Base-by-base conservation (phyloP, 2,329 filamentous ascomycete species). In the Chaetomiaceae sp. region DNA sequence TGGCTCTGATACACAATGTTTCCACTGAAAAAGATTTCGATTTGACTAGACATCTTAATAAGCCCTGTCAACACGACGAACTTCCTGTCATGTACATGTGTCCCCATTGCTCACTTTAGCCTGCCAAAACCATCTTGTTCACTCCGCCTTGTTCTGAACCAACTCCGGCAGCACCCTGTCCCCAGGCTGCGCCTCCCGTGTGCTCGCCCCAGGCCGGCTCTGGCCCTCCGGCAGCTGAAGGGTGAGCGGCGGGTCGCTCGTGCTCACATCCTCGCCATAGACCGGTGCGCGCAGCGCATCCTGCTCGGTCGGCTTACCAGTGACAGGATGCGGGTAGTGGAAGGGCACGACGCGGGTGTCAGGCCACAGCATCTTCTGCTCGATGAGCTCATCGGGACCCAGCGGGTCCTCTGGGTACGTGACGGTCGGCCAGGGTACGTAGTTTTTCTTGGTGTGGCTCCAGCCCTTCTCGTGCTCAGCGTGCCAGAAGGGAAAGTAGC, bases 401-500 rank as follows among this genome's bases (percentile, higher is more conserved):
- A 64, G 47, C 6, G 70, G 68, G 47, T 76, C 73, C 50, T 75
- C 72, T 0, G 73, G 74, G 50, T 62, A 77, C 2, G 65, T 70
- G 52, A 56, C 66, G 0, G 61, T 70, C 33, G 72, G 69, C 63
- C 73, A 75, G 3, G 73, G 74, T 4, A 77, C 60, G 56, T 76
- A 77, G 41, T 76, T 74, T 41, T 70, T 66, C 58, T 71, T 71
- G 32, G 74, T 78, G 56, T 74, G 65, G 2, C 68, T 64, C 75
- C 75, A 78, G 27, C 75, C 75, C 33, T 68, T 68, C 59, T 74
- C 72, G 47, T 74, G 71, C 22, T 73, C 68, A 51, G 67, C 70
- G 58, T 78, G 75, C 75, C 75, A 79, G 60, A 78, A 78, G 1
- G 75, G 73, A 55, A 77, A 77, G 59, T 78, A 78, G 34, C 73